A percentile compares a stretch with the other conserved stretches of the same genome.
Evolutionary conservation across 139 green algal genomes (phyloP).

Genomic region (Chlorella sorokiniana): DNA sequence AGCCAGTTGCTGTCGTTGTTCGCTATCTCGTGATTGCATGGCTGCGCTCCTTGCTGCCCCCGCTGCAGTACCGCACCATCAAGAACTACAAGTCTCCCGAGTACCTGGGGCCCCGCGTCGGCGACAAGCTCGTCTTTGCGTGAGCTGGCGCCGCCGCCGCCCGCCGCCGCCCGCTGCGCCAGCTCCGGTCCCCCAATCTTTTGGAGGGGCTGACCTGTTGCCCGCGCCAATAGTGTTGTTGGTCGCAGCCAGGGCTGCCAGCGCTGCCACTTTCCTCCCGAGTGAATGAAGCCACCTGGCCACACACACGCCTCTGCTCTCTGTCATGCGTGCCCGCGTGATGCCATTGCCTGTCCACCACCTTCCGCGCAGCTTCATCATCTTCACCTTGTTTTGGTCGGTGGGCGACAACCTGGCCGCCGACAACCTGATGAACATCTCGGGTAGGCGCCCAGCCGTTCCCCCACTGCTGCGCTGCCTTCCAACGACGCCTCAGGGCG

Average conservation of each 20-base stretch:
- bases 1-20: too few species aligned
- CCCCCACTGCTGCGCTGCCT: too few species aligned
- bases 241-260: too few species aligned
- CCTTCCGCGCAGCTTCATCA: conserved; percentile 54
- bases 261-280: too few species aligned
- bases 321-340: background rate
- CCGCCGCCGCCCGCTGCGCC: background rate
- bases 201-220: too few species aligned
- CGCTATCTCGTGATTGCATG: background rate
- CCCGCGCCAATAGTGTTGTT: too few species aligned
- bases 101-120: conserved; percentile 71
- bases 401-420: conserved; percentile 33
- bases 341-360: background rate
- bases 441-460: conserved; percentile 19
- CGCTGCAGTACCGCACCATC: conserved; percentile 68
- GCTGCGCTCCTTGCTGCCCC: background rate
- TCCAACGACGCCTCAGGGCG: too few species aligned
- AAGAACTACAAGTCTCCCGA: conserved; percentile 69
- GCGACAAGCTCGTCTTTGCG: conserved; percentile 66
- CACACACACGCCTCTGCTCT: background rate
- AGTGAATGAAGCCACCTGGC: too few species aligned
- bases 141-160: background rate
- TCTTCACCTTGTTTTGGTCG: conserved; percentile 73
- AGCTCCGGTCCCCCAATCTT: too few species aligned
- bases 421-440: conserved; percentile 75